Evolutionary conservation across 176 grass and related monocot genomes (phyloP), one percentile per base, ranked within the genome.

Genomic region (Typha latifolia): DNA sequence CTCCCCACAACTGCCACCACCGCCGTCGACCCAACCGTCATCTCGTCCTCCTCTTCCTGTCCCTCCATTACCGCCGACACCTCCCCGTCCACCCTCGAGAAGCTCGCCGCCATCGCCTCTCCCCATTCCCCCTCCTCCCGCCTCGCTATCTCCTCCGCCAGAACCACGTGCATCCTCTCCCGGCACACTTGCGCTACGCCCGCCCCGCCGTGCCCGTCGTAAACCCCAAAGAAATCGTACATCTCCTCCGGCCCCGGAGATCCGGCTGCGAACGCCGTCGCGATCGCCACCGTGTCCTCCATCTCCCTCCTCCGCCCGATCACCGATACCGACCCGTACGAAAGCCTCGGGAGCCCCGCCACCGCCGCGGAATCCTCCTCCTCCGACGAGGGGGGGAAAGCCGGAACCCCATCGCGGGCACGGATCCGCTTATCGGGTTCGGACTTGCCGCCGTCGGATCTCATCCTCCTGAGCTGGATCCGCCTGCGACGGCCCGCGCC

Each of bases 231-330:
- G 69, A 84, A 84, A 55, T 79, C 57, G 47, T 75, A 84, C 0
- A 15, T 26, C 0, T 6, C 62, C 21, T 18, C 49, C 0, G 31
- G 20, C 67, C 32, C 63, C 12, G 53, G 53, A 16, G 16, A 59
- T 21, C 37, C 56, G 9, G 37, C 53, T 2, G 22, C 18, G 52
- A 69, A 78, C 20, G 26, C 57, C 14, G 65, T 70, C 31, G 62
- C 81, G 15, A 69, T 20, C 48, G 76, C 27, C 22, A 84, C 75
- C 12, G 81, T 66, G 49, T 84, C 76, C 70, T 84, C 82, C 82
- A 84, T 79, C 82, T 84, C 82, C 68, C 82, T 73, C 37, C 75
- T 61, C 75, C 71, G 47, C 21, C 81, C 75, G n/a, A 84, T 84
- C 20, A 84, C 47, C 52, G 81, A 84, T 10, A 64, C 69, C 4